A percentile compares a stretch with the other conserved stretches of the same genome.
These are phyloP conservation scores for Barnettozyma wickerhamii DNA, from an alignment of 805 yeast genomes.

Conservation along the genomic window DNA sequence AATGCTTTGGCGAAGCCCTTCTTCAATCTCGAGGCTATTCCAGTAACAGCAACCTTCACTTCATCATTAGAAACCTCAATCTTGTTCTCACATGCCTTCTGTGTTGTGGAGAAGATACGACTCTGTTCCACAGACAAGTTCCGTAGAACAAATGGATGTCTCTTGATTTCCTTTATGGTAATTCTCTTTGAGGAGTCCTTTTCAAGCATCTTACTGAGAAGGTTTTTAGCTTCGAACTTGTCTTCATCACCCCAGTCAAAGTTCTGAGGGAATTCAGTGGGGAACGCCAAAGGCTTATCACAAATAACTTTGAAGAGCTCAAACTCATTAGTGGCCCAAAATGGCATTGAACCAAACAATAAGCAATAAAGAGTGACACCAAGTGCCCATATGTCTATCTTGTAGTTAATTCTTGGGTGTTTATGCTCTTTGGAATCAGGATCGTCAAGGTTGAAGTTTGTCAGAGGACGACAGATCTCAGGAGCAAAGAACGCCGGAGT, in stretches of 20 bases:
- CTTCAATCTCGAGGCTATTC: slow-evolving; percentile 65
- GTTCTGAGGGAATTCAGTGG: slow-evolving; percentile 46
- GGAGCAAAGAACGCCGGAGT: slow-evolving; percentile 98
- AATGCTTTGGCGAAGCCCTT: slow-evolving; percentile 25
- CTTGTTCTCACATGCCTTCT: slow-evolving; percentile 26
- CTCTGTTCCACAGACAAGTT: slow-evolving; percentile 32
- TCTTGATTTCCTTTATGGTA: slow-evolving; percentile 66
- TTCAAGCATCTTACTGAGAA: slow-evolving; percentile 55
- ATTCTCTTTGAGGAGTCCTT: slow-evolving; percentile 70
- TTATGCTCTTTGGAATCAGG: slow-evolving; percentile 17
- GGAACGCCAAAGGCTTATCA: slow-evolving; percentile 54
- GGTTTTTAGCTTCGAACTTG: slow-evolving; percentile 42
- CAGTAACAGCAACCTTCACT: slow-evolving; percentile 71
- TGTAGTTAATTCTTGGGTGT: slow-evolving; percentile 59
- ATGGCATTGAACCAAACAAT: slow-evolving; percentile 84
- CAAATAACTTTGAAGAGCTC: slow-evolving; percentile 82
- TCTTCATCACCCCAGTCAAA: slow-evolving; percentile 34
- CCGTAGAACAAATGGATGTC: slow-evolving; percentile 63
- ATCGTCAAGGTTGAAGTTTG: slow-evolving; percentile 12
- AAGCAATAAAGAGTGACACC: slow-evolving; percentile 91
- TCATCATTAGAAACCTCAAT: slow-evolving; percentile 65
- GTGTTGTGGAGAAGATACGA: slow-evolving; percentile 19
- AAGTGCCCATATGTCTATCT: slow-evolving; percentile 96
- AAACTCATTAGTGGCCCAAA: slow-evolving; percentile 80
- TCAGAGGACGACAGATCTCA: slow-evolving; percentile 66